A percentile compares a stretch with the other conserved stretches of the same genome.
These are phyloP conservation scores for Hypoxylon rubiginosum DNA, from an alignment of 2,329 filamentous ascomycete species.

Conservation along the genomic window DNA sequence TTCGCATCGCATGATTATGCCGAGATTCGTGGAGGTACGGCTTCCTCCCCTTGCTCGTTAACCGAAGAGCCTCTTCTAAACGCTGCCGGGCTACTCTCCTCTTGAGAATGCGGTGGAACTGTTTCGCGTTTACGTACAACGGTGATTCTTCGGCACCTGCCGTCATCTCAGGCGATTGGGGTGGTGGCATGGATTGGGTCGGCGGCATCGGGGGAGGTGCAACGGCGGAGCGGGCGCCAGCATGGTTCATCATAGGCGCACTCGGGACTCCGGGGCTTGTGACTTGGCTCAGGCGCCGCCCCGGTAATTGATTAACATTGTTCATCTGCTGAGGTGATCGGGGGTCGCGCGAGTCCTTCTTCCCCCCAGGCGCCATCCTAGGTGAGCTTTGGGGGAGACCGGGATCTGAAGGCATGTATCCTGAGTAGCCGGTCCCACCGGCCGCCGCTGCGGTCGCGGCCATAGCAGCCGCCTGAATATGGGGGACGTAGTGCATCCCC, in stretches of 20 bases:
- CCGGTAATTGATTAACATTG: conserved; percentile 70
- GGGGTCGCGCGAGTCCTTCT: conserved; percentile 78
- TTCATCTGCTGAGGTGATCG: conserved; percentile 82
- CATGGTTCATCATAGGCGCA: conserved; percentile 82
- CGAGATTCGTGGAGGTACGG: conserved; percentile 97
- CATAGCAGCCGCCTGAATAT: conserved; percentile 92
- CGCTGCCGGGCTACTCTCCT: conserved; percentile 92
- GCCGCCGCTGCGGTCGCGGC: conserved; percentile 91
- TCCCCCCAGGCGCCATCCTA: conserved; percentile 76
- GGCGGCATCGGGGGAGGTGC: conserved; percentile 71
- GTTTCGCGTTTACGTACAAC: conserved; percentile 97
- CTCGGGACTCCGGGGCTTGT: conserved; percentile 81
- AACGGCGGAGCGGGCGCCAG: conserved; percentile 63
- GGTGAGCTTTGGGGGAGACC: conserved; percentile 80
- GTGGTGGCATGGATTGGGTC: conserved; percentile 75
- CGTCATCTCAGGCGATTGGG: conserved; percentile 84
- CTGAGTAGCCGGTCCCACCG: conserved; percentile 76
- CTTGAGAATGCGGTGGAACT: conserved; percentile 97
- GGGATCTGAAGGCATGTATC: conserved; percentile 79
- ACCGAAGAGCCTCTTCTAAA: conserved; percentile 89
- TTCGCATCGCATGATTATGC: conserved; percentile 97
- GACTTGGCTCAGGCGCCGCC: conserved; percentile 81
- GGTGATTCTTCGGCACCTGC: conserved; percentile 87
- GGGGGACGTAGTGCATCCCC: conserved; percentile 86
- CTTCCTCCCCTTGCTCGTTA: conserved; percentile 96